Evolutionary conservation across 2,329 filamentous ascomycete genomes (phyloP), one percentile per base, ranked within the genome.

Genomic region (Bimuria novae-zelandiae): DNA sequence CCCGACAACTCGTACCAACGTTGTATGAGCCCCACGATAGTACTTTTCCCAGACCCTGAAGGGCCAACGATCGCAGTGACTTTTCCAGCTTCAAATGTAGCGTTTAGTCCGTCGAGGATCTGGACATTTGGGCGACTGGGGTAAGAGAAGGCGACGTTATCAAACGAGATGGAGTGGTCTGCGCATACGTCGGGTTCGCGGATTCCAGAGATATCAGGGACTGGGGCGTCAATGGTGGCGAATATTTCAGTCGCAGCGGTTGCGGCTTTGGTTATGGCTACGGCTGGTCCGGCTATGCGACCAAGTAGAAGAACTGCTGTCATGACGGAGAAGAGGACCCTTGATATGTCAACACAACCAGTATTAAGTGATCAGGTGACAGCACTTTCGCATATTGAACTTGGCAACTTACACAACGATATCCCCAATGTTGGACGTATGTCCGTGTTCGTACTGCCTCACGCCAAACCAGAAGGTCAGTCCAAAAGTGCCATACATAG

Each of bases 21-120:
- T 65, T 90, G 84, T 3, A 91, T 76, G 2, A 92, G 74, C 0
- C 85, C 87, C 0, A 90, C 83, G 22, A 91, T 84, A 0, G 89
- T 92, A 45, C 85, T 89, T 69, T 92, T 92, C 0, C 89, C 89
- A 4, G 82, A 86, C 0, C 89, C 89, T 2, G 86, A 89, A 0
- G 87, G 83, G 0, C 89, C 89, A 17, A 92, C 88, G 16, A 92
- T 86, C 2, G 89, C 89, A 0, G 87, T 90, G 2, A 86, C 81
- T 63, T 89, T 88, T 17, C 86, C 86, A 7, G 82, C 79, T 54
- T 82, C 77, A 50, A 90, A 82, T 0, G 70, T 76, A 7, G 89
- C 72, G 60, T 81, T 79, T 2, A 90, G 69, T 2, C 79, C 74
- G 59, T 88, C 80, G 1, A 90, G 71, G 0, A 90, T 83, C 62